These are phyloP conservation scores for Teratosphaeria pseudoeucalypti DNA, from an alignment of 2,329 filamentous ascomycete genomes.

Conservation along the genomic window DNA sequence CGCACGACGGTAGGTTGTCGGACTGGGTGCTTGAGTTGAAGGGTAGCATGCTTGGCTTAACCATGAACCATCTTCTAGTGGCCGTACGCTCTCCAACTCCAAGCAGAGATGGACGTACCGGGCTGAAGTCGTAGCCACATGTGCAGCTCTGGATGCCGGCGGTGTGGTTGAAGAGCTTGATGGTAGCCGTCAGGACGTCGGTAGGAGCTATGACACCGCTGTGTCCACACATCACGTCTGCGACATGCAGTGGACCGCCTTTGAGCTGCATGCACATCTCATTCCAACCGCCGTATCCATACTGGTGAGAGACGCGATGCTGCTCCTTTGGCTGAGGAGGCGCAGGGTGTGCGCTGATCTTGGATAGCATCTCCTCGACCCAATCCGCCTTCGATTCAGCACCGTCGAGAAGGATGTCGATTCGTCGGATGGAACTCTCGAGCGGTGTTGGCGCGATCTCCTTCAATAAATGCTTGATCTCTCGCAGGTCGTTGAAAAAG, in stretches of 20 bases:
- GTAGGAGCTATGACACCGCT: not conserved
- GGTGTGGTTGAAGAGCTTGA: not conserved
- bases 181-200: not conserved
- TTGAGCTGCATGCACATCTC: not conserved
- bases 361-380: not conserved
- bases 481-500: not conserved
- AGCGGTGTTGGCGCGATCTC: not conserved
- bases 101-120: not conserved
- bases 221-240: not conserved
- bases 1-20: not conserved
- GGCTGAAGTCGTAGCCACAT: not conserved
- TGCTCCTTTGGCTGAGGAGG: not conserved
- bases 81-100: not conserved
- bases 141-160: not conserved
- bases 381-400: not conserved
- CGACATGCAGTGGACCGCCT: not conserved
- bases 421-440: not conserved
- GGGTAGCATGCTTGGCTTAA: not conserved
- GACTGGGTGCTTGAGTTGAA: not conserved
- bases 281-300: not conserved
- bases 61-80: not conserved
- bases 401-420: not conserved
- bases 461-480: not conserved
- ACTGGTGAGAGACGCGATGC: not conserved
- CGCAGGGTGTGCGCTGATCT: not conserved